These are phyloP conservation scores for Petunia axillaris DNA, from an alignment of 257 asterid species.

Conservation along the genomic window DNA sequence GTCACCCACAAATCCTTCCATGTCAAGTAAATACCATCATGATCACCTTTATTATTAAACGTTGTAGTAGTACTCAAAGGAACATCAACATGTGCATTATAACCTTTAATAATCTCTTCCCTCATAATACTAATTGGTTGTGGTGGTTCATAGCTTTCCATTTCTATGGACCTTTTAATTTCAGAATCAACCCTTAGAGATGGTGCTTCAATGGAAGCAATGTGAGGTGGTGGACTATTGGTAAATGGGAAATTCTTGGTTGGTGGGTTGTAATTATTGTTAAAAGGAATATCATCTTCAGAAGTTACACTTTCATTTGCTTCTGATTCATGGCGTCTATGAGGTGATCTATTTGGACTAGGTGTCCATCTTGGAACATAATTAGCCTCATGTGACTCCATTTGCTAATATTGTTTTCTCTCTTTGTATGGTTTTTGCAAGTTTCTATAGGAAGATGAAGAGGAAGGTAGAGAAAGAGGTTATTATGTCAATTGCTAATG, in stretches of 20 bases:
- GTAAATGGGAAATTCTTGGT: slow-evolving; percentile 37
- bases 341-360: slow-evolving; percentile 31
- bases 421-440: background rate
- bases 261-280: background rate
- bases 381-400: background rate
- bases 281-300: background rate
- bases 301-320: slow-evolving; percentile 24
- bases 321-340: background rate
- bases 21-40: slow-evolving; percentile 49
- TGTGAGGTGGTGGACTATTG: slow-evolving; percentile 16
- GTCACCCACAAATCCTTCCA: slow-evolving; percentile 65
- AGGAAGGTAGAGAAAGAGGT: background rate
- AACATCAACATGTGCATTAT: background rate
- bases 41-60: background rate
- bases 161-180: slow-evolving; percentile 16
- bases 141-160: background rate
- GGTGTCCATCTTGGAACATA: slow-evolving; percentile 38
- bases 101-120: background rate
- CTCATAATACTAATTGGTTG: background rate
- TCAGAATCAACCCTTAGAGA: slow-evolving; percentile 34
- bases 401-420: background rate
- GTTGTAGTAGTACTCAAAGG: background rate
- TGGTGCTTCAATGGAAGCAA: slow-evolving; percentile 24
- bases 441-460: background rate
- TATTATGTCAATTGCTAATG: background rate